Conservation (phyloP, 768 basidiomycete species). For the Lactifluus pinguis region DNA sequence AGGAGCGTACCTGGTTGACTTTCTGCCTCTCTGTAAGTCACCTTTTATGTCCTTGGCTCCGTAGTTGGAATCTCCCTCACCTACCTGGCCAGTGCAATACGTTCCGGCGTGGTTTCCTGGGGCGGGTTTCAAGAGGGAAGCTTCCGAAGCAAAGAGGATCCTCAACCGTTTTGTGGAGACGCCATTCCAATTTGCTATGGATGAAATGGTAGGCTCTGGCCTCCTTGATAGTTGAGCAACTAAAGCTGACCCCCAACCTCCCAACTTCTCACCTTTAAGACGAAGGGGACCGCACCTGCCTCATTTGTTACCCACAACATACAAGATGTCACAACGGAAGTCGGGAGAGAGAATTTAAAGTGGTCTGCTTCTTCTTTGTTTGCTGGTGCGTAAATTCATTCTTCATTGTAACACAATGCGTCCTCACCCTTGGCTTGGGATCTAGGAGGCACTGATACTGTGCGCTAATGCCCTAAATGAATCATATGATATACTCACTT, state of each 20-base stretch:
- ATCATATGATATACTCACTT: neutral
- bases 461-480: neutral
- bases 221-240: neutral
- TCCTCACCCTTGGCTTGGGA: neutral
- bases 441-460: slow-evolving; percentile 15
- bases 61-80: neutral
- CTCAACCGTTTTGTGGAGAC: neutral
- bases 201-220: neutral
- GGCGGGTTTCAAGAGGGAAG: neutral
- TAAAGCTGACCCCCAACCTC: neutral
- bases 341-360: neutral
- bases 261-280: neutral
- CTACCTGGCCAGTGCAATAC: neutral
- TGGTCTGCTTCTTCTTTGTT: slow-evolving; percentile 6
- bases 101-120: slow-evolving; percentile 2
- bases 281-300: neutral
- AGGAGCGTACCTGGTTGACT: neutral
- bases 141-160: neutral
- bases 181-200: slow-evolving; percentile 3
- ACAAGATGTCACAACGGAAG: neutral
- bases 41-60: neutral
- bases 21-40: neutral
- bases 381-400: neutral
- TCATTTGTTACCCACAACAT: slow-evolving; percentile 5
- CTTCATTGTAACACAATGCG: neutral